Evolutionary conservation across 2,329 filamentous ascomycete species (phyloP), one percentile per base, ranked within the genome.

Genomic region (Aureobasidium sp.): DNA sequence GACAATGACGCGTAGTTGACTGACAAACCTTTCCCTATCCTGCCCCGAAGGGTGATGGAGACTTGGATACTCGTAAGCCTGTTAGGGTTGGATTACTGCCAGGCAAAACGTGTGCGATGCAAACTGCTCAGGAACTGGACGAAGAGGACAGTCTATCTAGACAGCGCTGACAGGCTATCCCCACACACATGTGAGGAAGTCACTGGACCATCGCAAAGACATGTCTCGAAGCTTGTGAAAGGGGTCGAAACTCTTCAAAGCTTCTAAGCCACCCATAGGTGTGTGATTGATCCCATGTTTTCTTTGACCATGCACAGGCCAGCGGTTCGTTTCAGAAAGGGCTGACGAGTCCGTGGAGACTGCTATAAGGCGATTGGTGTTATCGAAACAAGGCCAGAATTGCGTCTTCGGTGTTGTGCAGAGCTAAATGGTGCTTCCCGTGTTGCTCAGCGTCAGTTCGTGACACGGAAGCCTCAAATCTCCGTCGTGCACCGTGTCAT

Each of bases 381-480:
- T 42, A 42, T 42, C 11, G 34, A 59, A 45, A 41, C 45, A 50
- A 59, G 57, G 57, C 57, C 57, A 42, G 36, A 34, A 50, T 59
- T 59, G 45, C 57, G 57, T 49, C 44, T 50, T 59, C 36, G 32
- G 30, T 59, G 57, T 59, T 50, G 57, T 42, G 57, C 57, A 59
- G 54, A 58, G 54, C 54, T 58, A 58, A 13, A 58, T n/a, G 10
- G 32, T 47, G 53, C 39, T 39, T 58, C 42, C 54, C 54, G 54
- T 39, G 54, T 48, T 39, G 42, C 54, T 58, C 54, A 58, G 42
- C 54, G 42, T 59, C 34, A 36, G 44, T 50, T 59, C 36, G 57
- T 59, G 57, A 59, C 44, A 59, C 57, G 57, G 44, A 59, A 49
- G 45, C 45, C 57, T 59, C 57, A 42, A 59, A 59, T 41, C 36